phyloP scores from a whole-genome alignment of 2,329 filamentous ascomycete genomes.

The Pleoardoris graminearum region DNA sequence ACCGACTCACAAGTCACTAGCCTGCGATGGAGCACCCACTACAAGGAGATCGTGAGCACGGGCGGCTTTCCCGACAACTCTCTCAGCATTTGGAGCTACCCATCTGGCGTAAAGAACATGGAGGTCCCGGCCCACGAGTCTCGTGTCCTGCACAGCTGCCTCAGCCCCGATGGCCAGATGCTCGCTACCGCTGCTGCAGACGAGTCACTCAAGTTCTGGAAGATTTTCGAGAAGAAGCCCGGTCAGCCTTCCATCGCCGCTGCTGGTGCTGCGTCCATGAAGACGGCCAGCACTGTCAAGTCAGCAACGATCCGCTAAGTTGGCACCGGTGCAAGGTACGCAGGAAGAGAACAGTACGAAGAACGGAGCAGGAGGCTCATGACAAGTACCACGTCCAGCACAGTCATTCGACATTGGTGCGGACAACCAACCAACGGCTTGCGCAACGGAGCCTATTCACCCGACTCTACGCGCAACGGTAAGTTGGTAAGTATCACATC shows the following conservation, averaged over 20 bases:
- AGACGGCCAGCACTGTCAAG: slow-evolving; percentile 74
- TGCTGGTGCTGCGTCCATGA: slow-evolving; percentile 73
- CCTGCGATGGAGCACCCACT: slow-evolving; percentile 92
- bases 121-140: slow-evolving; percentile 98
- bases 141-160: slow-evolving; percentile 91
- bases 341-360: slow-evolving; percentile 1
- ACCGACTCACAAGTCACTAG: slow-evolving; percentile 97
- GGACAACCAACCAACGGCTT: slow-evolving; percentile 34
- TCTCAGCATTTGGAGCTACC: slow-evolving; percentile 98
- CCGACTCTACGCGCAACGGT: slow-evolving; percentile 48
- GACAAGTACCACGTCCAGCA: slow-evolving; percentile 11
- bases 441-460: slow-evolving; percentile 41
- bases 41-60: slow-evolving; percentile 97
- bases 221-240: slow-evolving; percentile 98
- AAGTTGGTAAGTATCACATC: slow-evolving; percentile 49
- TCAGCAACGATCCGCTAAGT: slow-evolving; percentile 72
- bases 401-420: slow-evolving; percentile 15
- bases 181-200: slow-evolving; percentile 94
- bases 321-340: background rate
- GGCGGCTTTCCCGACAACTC: slow-evolving; percentile 99
- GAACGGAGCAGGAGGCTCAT: slow-evolving; percentile 24
- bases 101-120: slow-evolving; percentile 92
- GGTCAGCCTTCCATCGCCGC: slow-evolving; percentile 67
- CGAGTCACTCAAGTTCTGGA: slow-evolving; percentile 99
- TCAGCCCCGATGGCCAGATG: slow-evolving; percentile 98